Base-by-base conservation (phyloP, 192 early-diverging fungal species). In the Entomortierella lignicola region DNA sequence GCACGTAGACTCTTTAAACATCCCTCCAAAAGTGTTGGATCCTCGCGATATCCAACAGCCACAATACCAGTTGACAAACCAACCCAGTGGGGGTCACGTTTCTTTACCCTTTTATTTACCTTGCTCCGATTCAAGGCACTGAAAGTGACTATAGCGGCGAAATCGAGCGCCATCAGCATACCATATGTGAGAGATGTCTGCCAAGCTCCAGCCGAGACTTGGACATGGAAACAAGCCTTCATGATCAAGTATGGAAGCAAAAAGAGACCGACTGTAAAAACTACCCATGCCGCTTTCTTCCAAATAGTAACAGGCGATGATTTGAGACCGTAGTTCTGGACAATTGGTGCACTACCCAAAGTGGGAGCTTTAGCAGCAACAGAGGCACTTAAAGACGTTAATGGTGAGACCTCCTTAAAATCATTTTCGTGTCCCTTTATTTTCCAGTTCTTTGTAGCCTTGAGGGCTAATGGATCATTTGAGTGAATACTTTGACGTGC, bases 101-200 rank as follows among this genome's bases (percentile, higher is more conserved):
- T 63, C 55, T 65, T 79, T 25, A 79, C 74, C 3, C 74, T 26
- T 23, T 56, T 64, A 50, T 79, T 79, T 39, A 79, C 61, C 20
- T 56, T 30, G 2, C 74, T 60, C 5, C 74, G 43, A 20, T 79
- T 79, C 12, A 79, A 55, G 2, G 74, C 74, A 59, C 66, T 69
- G 44, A 79, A 79, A 47, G 50, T 68, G 42, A 79, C 52, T 8
- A 79, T 66, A 1, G 74, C 74, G 61, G 69, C 65, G 44, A 79
- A 79, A 31, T 79, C 74, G n/a, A 79, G 30, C 2, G 74, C 74
- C 74, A 79, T 79, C 23, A 79, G 53, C 74, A 79, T 69, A 21
- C 74, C 74, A 11, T 79, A 79, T 2, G 74, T 79, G 8, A 79
- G 61, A 37, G 74, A 79, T 4, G 74, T 79, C 62, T 79, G 74